Percentiles rank a stretch among this genome's conserved stretches.
Conservation (phyloP, 495 filamentous ascomycete species). For the Clohesyomyces aquaticus region DNA sequence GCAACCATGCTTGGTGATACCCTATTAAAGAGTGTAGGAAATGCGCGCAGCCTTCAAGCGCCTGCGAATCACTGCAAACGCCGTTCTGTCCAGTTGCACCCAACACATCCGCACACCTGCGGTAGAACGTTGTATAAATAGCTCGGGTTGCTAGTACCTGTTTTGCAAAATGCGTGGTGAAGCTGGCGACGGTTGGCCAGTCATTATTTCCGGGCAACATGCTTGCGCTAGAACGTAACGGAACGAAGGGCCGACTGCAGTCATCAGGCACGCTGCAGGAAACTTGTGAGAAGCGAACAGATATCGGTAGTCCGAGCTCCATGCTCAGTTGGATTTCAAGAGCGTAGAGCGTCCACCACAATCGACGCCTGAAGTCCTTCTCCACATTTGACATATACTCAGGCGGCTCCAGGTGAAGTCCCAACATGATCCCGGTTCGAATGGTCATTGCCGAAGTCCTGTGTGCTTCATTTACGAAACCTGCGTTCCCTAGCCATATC, state of each 20-base stretch:
- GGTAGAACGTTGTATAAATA: conserved; percentile 49
- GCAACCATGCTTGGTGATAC: conserved; percentile 44
- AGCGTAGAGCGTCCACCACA: conserved; percentile 59
- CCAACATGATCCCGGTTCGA: conserved; percentile 56
- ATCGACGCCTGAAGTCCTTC: conserved; percentile 51
- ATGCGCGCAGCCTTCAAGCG: conserved; percentile 39
- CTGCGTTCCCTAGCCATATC: conserved; percentile 53
- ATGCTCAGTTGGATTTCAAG: conserved; percentile 55
- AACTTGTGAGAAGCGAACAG: conserved; percentile 43
- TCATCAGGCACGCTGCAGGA: conserved; percentile 49
- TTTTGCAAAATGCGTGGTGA: conserved; percentile 48
- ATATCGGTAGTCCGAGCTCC: conserved; percentile 58
- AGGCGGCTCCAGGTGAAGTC: conserved; percentile 56
- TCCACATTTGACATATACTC: conserved; percentile 45
- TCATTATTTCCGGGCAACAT: neutral
- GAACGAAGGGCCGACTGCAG: neutral
- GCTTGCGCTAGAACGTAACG: neutral
- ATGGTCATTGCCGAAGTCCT: conserved; percentile 50
- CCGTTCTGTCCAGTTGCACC: conserved; percentile 25
- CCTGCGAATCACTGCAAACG: conserved; percentile 41
- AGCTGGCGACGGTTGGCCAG: conserved; percentile 18
- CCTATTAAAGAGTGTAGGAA: conserved; percentile 42
- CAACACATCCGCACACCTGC: conserved; percentile 30
- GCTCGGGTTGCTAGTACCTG: conserved; percentile 48
- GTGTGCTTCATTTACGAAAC: conserved; percentile 57